Percentiles rank a stretch among this genome's conserved stretches.
phyloP scores from a whole-genome alignment of 1,284 basidiomycete species.

The Rhodotorula sp. region DNA sequence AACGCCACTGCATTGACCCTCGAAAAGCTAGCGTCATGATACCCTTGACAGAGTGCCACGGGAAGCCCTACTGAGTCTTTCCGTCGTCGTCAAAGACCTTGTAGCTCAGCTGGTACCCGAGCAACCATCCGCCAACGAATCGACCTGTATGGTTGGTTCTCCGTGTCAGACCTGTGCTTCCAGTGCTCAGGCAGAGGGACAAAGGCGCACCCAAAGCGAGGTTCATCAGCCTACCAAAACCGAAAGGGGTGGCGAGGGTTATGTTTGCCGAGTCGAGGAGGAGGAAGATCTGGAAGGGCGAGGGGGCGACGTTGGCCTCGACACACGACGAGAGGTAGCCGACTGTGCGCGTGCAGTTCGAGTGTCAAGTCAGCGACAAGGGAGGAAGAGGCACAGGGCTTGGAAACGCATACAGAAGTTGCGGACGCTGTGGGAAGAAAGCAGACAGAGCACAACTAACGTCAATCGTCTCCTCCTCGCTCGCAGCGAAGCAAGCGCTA shows the following conservation, averaged over 20 bases:
- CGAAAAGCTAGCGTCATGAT: no score
- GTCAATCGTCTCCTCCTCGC: background rate
- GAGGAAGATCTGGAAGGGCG: background rate
- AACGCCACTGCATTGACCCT: no score
- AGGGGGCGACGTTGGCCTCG: background rate
- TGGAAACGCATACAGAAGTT: conserved; percentile 1
- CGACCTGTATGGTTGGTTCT: background rate
- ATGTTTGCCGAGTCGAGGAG: conserved; percentile 2
- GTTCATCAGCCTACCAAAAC: background rate
- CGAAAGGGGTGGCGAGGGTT: background rate
- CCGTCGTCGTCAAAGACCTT: background rate
- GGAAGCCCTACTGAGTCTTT: background rate
- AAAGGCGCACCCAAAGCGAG: background rate
- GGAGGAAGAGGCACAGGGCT: no score
- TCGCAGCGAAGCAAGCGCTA: background rate
- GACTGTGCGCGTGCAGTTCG: background rate
- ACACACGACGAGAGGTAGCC: conserved; percentile 6
- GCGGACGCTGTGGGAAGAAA: background rate
- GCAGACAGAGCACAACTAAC: background rate
- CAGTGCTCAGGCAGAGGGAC: background rate
- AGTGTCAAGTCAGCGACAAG: background rate
- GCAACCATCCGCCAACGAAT: background rate
- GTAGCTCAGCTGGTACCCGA: background rate
- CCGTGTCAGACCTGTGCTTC: background rate
- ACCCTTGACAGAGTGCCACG: background rate